These are phyloP conservation scores for Saccharomycopsis capsularis DNA, from an alignment of 805 yeast species.

Conservation along the genomic window DNA sequence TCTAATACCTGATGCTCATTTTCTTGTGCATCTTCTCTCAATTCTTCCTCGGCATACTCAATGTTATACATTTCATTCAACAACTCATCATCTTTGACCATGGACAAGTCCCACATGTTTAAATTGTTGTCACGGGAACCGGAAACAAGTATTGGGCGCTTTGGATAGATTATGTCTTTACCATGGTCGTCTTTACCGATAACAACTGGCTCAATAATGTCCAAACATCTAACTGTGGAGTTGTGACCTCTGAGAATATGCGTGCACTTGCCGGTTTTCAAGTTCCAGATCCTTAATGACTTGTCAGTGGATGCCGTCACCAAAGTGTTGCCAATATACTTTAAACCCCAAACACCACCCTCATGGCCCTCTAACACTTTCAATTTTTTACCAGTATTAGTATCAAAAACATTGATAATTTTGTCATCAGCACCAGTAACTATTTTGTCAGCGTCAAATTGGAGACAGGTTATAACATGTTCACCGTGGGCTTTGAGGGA, in stretches of 20 bases:
- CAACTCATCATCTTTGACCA: conserved; percentile 29
- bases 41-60: conserved; percentile 11
- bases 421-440: conserved; percentile 91
- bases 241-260: conserved; percentile 89
- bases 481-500: conserved; percentile 65
- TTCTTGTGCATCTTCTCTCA: conserved; percentile 7
- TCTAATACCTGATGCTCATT: too few species aligned
- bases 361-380: conserved; percentile 76
- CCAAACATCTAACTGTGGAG: conserved; percentile 88
- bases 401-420: conserved; percentile 72
- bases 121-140: conserved; percentile 84
- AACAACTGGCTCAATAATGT: conserved; percentile 61
- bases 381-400: conserved; percentile 60
- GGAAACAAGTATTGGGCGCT: conserved; percentile 66
- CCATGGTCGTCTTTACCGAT: conserved; percentile 59
- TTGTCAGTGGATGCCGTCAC: conserved; percentile 95
- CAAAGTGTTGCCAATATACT: conserved; percentile 72
- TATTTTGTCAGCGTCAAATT: conserved; percentile 83
- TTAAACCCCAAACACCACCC: conserved; percentile 98
- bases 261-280: conserved; percentile 76
- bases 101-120: conserved; percentile 79
- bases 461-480: conserved; percentile 90
- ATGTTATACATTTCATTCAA: conserved; percentile 16
- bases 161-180: conserved; percentile 48
- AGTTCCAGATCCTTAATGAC: conserved; percentile 90